These are phyloP conservation scores for Oidium heveae DNA, from an alignment of 2,329 filamentous ascomycete genomes.

Conservation along the genomic window DNA sequence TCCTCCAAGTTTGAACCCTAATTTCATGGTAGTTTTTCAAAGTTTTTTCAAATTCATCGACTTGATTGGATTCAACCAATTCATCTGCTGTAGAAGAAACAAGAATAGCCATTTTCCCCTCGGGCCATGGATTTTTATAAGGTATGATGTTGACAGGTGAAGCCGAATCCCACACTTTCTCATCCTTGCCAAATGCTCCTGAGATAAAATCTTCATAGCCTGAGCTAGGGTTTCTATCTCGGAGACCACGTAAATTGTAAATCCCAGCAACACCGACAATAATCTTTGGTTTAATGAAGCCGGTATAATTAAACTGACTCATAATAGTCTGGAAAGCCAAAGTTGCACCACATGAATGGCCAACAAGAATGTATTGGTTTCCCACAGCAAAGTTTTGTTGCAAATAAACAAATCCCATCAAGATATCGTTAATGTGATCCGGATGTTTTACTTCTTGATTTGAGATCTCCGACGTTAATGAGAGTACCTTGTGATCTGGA, in stretches of 20 bases:
- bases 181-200: conserved; percentile 22
- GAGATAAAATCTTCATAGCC: conserved; percentile 6
- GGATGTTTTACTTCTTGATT: too few species aligned
- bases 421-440: too few species aligned
- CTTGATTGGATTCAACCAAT: conserved; percentile 9
- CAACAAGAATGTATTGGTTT: conserved; percentile 28
- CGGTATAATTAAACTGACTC: conserved; percentile 4
- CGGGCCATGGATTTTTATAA: conserved; percentile 1
- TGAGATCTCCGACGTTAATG: too few species aligned
- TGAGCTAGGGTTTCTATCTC: conserved; percentile 5
- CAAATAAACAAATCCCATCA: too few species aligned
- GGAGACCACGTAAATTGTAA: conserved; percentile 26
- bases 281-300: conserved; percentile 18
- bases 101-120: conserved; percentile 4
- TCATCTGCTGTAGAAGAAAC: conserved; percentile 20
- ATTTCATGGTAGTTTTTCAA: too few species aligned
- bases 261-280: conserved; percentile 38
- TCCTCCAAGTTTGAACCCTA: too few species aligned
- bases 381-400: too few species aligned
- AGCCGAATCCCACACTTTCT: conserved; percentile 24
- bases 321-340: conserved; percentile 29
- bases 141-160: conserved; percentile 3
- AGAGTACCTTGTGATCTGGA: too few species aligned
- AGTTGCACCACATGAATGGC: conserved; percentile 39
- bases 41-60: too few species aligned